Base-by-base conservation (phyloP, 306 rosid genomes). In the Cotoneaster glaucophyllus region DNA sequence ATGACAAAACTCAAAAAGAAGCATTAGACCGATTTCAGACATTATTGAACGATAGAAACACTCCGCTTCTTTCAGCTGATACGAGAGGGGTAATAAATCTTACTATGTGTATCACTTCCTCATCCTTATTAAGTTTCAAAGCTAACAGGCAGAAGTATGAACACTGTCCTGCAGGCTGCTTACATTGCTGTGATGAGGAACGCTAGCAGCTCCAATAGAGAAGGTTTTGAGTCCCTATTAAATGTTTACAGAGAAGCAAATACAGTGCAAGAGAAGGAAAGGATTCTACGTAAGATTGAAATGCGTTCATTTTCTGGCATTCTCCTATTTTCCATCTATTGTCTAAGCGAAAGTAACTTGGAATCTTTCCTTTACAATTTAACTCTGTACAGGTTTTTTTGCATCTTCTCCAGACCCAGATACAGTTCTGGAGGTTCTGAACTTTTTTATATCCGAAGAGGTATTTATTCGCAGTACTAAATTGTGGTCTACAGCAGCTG, bases 341-440 rank as follows among this genome's bases (percentile, higher is more conserved):
- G 62, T 31, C 24, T 80, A 71, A 79, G 75, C 76, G 85, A 86
- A 74, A 80, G 83, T 75, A 85, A 81, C 37, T 54, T 79, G 74
- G 41, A 57, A 14, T 66, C 70, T n/a, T 53, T 53, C 21, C 48
- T 52, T 45, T 59, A 64, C 31, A 52, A 22, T 74, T 50, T 43
- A 45, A 74, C n/a, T 41, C 83, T 67, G 26, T 69, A 50, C 84
- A 91, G 96, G 88, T 59, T 70, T 68, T 57, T 74, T 88, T 17
- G 82, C 90, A 65, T 82, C 92, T 28, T 85, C 90, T 79, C 70
- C 88, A 50, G 92, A 88, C 70, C 88, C 88, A 31, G 57, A 82
- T 74, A 64, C 85, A 64, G 85, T 84, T 63, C 62, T 78, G 25
- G 88, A 89, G 81, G 88, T 74, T 76, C 76, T 89, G 50, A 79